Evolutionary conservation across 352 stramenopile species (phyloP).

Genomic region (Hyaloperonospora arabidopsidis): DNA sequence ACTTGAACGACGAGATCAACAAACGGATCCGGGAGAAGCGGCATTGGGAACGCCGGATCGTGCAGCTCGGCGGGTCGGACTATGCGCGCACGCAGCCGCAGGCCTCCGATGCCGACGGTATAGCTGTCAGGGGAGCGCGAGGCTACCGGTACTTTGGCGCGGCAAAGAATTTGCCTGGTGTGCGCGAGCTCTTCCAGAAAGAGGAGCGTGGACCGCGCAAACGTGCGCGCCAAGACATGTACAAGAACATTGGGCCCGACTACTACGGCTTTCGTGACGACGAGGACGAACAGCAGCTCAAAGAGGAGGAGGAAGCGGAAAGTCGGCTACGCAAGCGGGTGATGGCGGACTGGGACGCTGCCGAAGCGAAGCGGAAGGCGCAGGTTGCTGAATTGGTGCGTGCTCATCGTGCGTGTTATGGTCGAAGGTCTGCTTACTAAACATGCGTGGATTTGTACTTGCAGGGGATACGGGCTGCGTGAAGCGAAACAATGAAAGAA

Average conservation of each 20-base stretch:
- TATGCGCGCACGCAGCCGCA: slow-evolving; percentile 81
- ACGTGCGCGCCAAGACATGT: slow-evolving; percentile 77
- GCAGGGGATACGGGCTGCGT: slow-evolving; percentile 10
- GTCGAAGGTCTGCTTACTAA: background rate
- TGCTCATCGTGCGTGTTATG: background rate
- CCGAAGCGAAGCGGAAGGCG: slow-evolving; percentile 32
- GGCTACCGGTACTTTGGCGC: slow-evolving; percentile 97
- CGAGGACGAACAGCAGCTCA: slow-evolving; percentile 48
- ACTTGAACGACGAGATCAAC: slow-evolving; percentile 99
- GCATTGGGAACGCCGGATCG: slow-evolving; percentile 84
- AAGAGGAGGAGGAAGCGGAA: slow-evolving; percentile 42
- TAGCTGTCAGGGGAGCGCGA: slow-evolving; percentile 48
- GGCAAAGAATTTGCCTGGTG: slow-evolving; percentile 92
- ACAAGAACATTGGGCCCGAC: slow-evolving; percentile 84
- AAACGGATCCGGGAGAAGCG: slow-evolving; percentile 92
- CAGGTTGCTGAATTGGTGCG: slow-evolving; percentile 35
- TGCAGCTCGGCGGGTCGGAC: slow-evolving; percentile 86
- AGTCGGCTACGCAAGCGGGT: slow-evolving; percentile 38
- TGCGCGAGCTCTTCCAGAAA: slow-evolving; percentile 91
- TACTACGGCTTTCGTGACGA: slow-evolving; percentile 77
- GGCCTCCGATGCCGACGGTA: slow-evolving; percentile 67
- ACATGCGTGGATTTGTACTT: background rate
- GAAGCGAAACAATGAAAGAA: slow-evolving; percentile 1
- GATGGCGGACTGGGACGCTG: slow-evolving; percentile 48
- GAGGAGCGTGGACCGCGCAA: slow-evolving; percentile 53